Base-by-base conservation (phyloP, 108 stramenopile genomes). In the Fragilaria crotonensis region DNA sequence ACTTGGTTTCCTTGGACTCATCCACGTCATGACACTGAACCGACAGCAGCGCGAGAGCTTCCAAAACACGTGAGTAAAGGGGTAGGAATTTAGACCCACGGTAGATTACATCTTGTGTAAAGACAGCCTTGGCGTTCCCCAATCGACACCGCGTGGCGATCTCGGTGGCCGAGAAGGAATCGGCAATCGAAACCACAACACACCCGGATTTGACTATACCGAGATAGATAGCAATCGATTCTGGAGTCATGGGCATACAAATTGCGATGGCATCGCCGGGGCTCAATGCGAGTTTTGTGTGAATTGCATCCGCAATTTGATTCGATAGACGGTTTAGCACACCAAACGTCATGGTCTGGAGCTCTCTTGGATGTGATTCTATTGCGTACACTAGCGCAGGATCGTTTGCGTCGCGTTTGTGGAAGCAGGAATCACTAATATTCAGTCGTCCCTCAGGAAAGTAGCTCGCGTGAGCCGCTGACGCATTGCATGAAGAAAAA, bases 171-270 rank as follows among this genome's bases (percentile, higher is more conserved):
- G 64, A 59, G 45, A 71, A 71, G 26, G 64, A 65, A 32, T 71
- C 70, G 1, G 70, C 63, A 52, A 71, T 71, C 20, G 58, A 65
- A 32, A 71, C 44, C 18, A 71, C 70, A 5, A 65, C 64, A 32
- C 63, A 65, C 1, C 70, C 70, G 9, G 70, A 63, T 48, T 71
- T 64, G 41, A 71, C 63, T 0, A 71, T 65, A 25, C 63, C 70
- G 14, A 71, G 49, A 49, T 71, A 71, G 5, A 71, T 59, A 27
- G 63, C 70, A 51, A 71, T 51, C 1, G 52, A 65, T 60, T 71
- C 70, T 3, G 70, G 70, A n/a, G 70, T 71, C 70, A 71, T 71
- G 22, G 70, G 70, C 70, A 71, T 71, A 28, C 70, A 71, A 52
- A 71, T 59, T 4, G 45, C 70, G 4, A 71, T 62, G 3, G 70